Evolutionary conservation across 306 rosid species (phyloP).

Genomic region (Calophaca sinica): DNA sequence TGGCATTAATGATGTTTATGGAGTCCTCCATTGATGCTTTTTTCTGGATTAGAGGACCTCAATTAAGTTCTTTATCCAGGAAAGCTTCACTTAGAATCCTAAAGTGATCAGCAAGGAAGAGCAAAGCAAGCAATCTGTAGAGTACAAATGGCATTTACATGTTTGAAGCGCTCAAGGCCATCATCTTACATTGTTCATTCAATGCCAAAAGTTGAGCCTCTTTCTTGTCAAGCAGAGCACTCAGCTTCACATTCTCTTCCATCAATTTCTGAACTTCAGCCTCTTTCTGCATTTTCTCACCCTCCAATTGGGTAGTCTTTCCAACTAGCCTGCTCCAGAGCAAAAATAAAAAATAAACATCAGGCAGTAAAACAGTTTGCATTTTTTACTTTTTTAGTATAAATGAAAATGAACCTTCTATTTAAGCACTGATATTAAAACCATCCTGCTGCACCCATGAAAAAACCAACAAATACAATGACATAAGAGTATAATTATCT

Average conservation of each 20-base stretch:
- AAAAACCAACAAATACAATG: background rate
- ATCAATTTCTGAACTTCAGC: slow-evolving; percentile 94
- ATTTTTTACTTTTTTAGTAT: background rate
- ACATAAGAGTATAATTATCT: background rate
- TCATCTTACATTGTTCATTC: slow-evolving; percentile 98
- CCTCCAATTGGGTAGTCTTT: slow-evolving; percentile 92
- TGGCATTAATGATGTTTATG: slow-evolving; percentile 42
- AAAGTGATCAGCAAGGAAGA: too few species aligned
- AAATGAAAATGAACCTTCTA: background rate
- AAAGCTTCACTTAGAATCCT: too few species aligned
- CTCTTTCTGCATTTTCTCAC: slow-evolving; percentile 97
- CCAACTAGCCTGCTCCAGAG: slow-evolving; percentile 77
- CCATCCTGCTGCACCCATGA: slow-evolving; percentile 1
- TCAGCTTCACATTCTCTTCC: slow-evolving; percentile 93
- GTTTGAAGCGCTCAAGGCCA: slow-evolving; percentile 92
- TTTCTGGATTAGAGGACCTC: slow-evolving; percentile 45
- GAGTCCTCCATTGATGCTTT: slow-evolving; percentile 41
- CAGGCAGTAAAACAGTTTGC: slow-evolving; percentile 31
- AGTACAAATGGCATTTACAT: slow-evolving; percentile 55
- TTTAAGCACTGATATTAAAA: background rate
- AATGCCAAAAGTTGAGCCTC: slow-evolving; percentile 97
- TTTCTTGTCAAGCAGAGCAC: slow-evolving; percentile 96
- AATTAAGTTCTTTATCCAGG: slow-evolving; percentile 8
- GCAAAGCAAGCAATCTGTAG: slow-evolving; percentile 33
- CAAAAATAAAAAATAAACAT: slow-evolving; percentile 18